Percentiles rank a stretch among this genome's conserved stretches.
Conservation (phyloP, 306 rosid genomes). For the Hippophae rhamnoides region DNA sequence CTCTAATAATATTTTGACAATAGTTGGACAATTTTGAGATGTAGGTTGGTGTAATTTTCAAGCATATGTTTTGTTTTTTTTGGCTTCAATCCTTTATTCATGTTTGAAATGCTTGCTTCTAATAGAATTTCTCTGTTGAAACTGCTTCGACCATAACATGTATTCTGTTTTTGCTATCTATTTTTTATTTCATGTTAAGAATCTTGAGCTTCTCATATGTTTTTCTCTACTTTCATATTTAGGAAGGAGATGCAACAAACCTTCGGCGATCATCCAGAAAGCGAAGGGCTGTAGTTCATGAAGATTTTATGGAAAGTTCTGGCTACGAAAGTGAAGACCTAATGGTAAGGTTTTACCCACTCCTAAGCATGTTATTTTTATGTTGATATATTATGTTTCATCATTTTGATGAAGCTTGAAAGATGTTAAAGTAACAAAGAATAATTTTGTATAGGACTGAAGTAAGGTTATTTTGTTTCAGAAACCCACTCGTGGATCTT, state of each 20-base stretch:
- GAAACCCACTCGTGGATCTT: constrained; percentile 40
- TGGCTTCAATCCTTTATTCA: constrained; percentile 2
- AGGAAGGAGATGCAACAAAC: constrained; percentile 51
- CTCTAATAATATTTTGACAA: background rate
- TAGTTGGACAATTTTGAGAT: no score
- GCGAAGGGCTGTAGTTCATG: constrained; percentile 44
- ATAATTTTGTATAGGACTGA: constrained; percentile 23
- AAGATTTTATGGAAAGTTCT: constrained; percentile 46
- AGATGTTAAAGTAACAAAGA: background rate
- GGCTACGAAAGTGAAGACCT: constrained; percentile 61
- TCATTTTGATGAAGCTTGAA: constrained; percentile 5
- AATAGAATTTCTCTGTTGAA: background rate
- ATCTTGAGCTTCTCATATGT: constrained; percentile 19
- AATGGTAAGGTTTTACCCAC: constrained; percentile 48
- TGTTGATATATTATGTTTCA: constrained; percentile 9
- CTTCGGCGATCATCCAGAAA: constrained; percentile 74
- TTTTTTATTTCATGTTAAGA: constrained; percentile 1
- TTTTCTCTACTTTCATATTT: constrained; percentile 16
- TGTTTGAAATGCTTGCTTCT: background rate
- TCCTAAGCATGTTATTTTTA: constrained; percentile 8
- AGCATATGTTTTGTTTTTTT: background rate
- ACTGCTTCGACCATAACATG: constrained; percentile 3
- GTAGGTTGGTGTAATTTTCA: background rate
- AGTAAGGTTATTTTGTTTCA: constrained; percentile 29
- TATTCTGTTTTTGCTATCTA: constrained; percentile 9